Evolutionary conservation across 345 rosid species (phyloP), one percentile per base, ranked within the genome.

Genomic region (Rhodamnia rubescens): DNA sequence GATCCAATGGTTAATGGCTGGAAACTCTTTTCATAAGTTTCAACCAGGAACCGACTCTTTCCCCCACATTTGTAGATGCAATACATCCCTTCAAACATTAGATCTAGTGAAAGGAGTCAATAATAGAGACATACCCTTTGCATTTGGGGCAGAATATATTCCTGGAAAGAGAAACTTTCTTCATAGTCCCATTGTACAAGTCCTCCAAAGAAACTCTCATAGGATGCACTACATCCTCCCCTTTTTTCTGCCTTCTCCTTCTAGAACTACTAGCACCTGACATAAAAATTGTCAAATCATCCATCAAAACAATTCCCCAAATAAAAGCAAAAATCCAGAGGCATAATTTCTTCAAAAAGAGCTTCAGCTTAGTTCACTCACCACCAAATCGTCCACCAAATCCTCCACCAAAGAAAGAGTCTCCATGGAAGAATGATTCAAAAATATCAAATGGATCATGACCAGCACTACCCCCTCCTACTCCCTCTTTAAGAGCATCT

Each of bases 401-500:
- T 56, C 59, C 59, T 56, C 47, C 84, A 36, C 59, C 15, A 83
- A 84, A 84, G 59, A 55, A 88, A 64, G 29, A 90, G 59, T 81
- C 56, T 40, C 86, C 64, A 29, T 80, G 81, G 53, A 93, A 94
- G 86, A 94, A 89, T n/a, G 92, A 87, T 52, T 94, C 90, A 81
- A 94, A 93, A 56, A 94, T 89, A 86, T 94, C 95, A 84, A 91
- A 93, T 42, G 96, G 96, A 88, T 86, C 89, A 83, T 92, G 93
- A 75, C 88, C 87, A 52, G 89, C 84, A 75, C 92, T 91, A 6
- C 94, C 92, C 44, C 93, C 94, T 40, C 95, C 96, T 94, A 92
- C 92, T 87, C 96, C 96, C 85, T 94, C 95, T 82, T 93, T 93
- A 51, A 94, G 92, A 50, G 90, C 96, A 88, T 92, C 95, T 89